Evolutionary conservation across 1,284 basidiomycete species (phyloP), one percentile per base, ranked within the genome.

Genomic region (Abortiporus biennis): DNA sequence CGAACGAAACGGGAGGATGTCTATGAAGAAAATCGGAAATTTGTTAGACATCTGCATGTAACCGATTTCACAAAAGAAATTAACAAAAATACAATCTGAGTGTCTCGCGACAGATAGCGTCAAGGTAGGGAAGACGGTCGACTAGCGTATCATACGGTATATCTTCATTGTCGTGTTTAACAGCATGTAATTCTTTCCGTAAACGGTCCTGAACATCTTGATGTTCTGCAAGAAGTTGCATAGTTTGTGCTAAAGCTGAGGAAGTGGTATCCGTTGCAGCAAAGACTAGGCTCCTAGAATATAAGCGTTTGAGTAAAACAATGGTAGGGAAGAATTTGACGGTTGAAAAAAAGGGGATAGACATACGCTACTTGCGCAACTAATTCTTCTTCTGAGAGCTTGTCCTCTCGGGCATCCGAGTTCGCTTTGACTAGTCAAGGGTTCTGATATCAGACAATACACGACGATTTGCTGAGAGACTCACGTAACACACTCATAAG

Each of bases 51-150:
- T 19, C 19, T n/a, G 5, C 6, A 37, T 8, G 17, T 11, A 11
- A 15, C 13, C 19, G 6, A 15, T 11, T 15, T n/a, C n/a, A n/a
- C n/a, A n/a, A n/a, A n/a, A n/a, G n/a, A n/a, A 11, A 15, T 20
- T 17, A 32, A 40, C 38, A 4, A 19, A 24, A 27, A 30, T 65
- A 58, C 21, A 70, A 43, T 5, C 71, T 63, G 6, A 73, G 56
- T 1, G 65, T 64, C 43, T 64, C 63, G 42, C 53, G 51, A 15
- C 50, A 44, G 46, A 85, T 68, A 0, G 77, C 74, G 47, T 84
- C 76, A 9, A 85, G 67, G 54, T 76, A 83, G 0, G 72, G 44
- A 3, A 62, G 50, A n/a, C n/a, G n/a, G 23, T 37, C 36, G 36
- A 50, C 47, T 22, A 59, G 51, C 12, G 43, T 24, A 42, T 59